These are phyloP conservation scores for Blastobotrys illinoisensis DNA, from an alignment of 1,139 yeast species.

Conservation along the genomic window DNA sequence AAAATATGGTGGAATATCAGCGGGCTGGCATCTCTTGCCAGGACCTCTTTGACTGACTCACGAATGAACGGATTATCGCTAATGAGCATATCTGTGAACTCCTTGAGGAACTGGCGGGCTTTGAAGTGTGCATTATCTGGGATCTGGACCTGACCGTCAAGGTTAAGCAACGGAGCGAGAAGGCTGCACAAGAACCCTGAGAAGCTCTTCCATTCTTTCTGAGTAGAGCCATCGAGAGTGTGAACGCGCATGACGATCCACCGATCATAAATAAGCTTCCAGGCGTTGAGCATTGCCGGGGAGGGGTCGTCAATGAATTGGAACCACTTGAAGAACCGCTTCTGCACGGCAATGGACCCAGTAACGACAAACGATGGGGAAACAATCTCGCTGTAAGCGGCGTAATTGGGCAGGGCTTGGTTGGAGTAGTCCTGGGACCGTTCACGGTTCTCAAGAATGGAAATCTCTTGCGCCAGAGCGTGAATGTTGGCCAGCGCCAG, in stretches of 20 bases:
- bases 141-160: slow-evolving; percentile 19
- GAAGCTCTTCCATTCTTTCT: slow-evolving; percentile 28
- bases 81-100: slow-evolving; percentile 22
- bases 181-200: slow-evolving; percentile 47
- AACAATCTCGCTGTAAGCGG: slow-evolving; percentile 44
- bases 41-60: slow-evolving; percentile 45
- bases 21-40: slow-evolving; percentile 43
- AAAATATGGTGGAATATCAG: slow-evolving; percentile 39
- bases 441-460: slow-evolving; percentile 23
- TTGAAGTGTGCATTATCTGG: slow-evolving; percentile 24
- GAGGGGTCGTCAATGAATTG: slow-evolving; percentile 53
- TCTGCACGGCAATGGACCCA: slow-evolving; percentile 73
- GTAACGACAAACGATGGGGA: slow-evolving; percentile 61
- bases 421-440: slow-evolving; percentile 24
- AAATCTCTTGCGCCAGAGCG: slow-evolving; percentile 42
- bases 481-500: slow-evolving; percentile 46
- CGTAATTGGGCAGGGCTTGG: slow-evolving; percentile 30
- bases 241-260: slow-evolving; percentile 42
- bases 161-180: slow-evolving; percentile 25
- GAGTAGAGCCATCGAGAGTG: slow-evolving; percentile 11
- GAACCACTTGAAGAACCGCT: slow-evolving; percentile 53
- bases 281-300: slow-evolving; percentile 52
- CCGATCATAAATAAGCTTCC: slow-evolving; percentile 49
- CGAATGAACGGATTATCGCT: slow-evolving; percentile 29
- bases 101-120: slow-evolving; percentile 23